Evolutionary conservation across 1,284 basidiomycete species (phyloP).

Genomic region (Peniophora sp.): DNA sequence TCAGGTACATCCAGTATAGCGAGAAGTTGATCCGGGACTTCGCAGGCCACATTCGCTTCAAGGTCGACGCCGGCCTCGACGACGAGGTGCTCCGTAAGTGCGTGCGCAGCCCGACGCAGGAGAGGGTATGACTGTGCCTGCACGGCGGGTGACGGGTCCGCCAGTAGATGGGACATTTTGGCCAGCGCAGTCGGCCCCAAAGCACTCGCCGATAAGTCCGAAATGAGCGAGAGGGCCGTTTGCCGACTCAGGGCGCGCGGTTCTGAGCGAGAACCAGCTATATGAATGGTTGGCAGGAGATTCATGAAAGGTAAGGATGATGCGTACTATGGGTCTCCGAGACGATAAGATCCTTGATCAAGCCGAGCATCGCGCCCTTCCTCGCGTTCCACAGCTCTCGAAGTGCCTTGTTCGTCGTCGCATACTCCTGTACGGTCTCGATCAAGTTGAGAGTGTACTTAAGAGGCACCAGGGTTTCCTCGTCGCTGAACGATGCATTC

Average conservation of each 20-base stretch:
- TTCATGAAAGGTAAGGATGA: too few relatives aligned
- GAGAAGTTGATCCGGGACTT: conserved; percentile 60
- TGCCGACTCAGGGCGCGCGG: conserved; percentile 65
- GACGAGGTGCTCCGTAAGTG: conserved; percentile 72
- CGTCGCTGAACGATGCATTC: conserved; percentile 57
- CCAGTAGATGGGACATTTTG: conserved; percentile 70
- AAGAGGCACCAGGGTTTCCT: conserved; percentile 52
- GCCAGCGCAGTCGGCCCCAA: conserved; percentile 59
- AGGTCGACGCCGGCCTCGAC: conserved; percentile 78
- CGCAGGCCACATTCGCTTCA: conserved; percentile 38
- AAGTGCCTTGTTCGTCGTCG: conserved; percentile 66
- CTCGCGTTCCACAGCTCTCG: conserved; percentile 64
- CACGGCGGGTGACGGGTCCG: conserved; percentile 57
- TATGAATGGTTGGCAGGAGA: conserved; percentile 56
- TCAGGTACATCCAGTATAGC: conserved; percentile 37
- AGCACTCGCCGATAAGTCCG: conserved; percentile 55
- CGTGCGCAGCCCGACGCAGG: conserved; percentile 53
- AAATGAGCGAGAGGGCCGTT: conserved; percentile 58
- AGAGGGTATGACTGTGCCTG: conserved; percentile 69
- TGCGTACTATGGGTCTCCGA: conserved; percentile 44
- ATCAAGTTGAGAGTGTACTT: conserved; percentile 68
- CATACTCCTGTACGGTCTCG: conserved; percentile 63
- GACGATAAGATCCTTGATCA: conserved; percentile 54
- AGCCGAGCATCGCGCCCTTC: conserved; percentile 40
- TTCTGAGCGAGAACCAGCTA: conserved; percentile 27